Evolutionary conservation across 1,284 basidiomycete genomes (phyloP), one percentile per base, ranked within the genome.

Genomic region (Schizophyllum commune): DNA sequence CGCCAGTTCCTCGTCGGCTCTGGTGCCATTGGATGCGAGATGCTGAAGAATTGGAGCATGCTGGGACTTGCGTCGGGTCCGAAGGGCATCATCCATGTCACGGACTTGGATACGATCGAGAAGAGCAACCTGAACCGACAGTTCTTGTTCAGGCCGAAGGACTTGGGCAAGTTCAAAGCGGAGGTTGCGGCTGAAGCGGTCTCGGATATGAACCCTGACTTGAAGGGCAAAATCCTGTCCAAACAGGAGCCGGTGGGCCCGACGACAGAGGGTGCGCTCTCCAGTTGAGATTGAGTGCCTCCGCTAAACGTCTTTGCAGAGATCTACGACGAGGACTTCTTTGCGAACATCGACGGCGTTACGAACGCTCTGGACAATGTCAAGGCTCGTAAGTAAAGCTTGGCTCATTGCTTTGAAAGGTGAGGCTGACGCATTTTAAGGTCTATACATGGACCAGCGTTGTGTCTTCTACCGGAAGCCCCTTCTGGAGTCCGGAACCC

Each of bases 11-110:
- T 99, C 32, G 97, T 99, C 59, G 97, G 97, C 7, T 90, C 96
- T 21, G 97, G 97, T 63, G 97, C 97, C 55, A 99, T 99, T 72
- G 97, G 97, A 22, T 99, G 98, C 72, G 97, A 99, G 77, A 99
- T 99, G 97, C 79, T 99, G 70, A 99, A 99, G 83, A 99, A 99
- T 76, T 99, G 97, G 97, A 91, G 92, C 69, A 95, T 99, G 94
- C 98, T 99, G 85, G 97, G 97, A 66, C 79, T 99, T 56, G 96
- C 86, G 13, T 84, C 89, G 52, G 94, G 92, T 2, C 80, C 86
- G 15, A 79, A 88, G 59, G 97, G 94, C 21, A 77, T 84, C 60
- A 94, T 99, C 64, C 88, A 96, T 70, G 94, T 99, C 59, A 99
- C 97, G 15, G 97, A 99, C 74, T 78, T 99, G 71, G 97, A 99